Evolutionary conservation across 164 flowering plant genomes (phyloP).

Genomic region (Magnolia officinalis): DNA sequence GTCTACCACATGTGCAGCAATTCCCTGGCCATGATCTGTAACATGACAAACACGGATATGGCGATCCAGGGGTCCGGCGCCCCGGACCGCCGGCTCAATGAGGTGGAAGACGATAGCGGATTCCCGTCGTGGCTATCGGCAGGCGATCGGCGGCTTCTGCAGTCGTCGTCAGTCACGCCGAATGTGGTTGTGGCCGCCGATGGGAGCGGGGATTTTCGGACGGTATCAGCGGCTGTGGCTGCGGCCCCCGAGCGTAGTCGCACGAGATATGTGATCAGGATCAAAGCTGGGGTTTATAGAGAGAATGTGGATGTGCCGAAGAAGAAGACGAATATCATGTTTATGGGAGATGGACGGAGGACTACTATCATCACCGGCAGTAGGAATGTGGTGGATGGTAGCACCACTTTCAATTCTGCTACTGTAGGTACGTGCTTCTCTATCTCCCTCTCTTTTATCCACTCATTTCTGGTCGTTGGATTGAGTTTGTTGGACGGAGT

Average conservation of each 20-base stretch:
- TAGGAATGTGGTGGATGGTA: slow-evolving; percentile 70
- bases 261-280: slow-evolving; percentile 60
- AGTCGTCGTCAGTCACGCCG: slow-evolving; percentile 45
- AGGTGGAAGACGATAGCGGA: slow-evolving; percentile 16
- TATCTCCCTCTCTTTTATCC: background rate
- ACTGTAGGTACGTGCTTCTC: slow-evolving; percentile 65
- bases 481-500: background rate
- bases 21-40: slow-evolving; percentile 72
- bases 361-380: slow-evolving; percentile 81
- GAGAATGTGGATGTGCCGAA: slow-evolving; percentile 82
- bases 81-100: slow-evolving; percentile 18
- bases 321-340: slow-evolving; percentile 77
- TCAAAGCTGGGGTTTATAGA: slow-evolving; percentile 78
- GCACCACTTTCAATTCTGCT: slow-evolving; percentile 94
- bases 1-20: slow-evolving; percentile 70
- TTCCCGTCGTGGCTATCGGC: slow-evolving; percentile 81
- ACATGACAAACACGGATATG: slow-evolving; percentile 69
- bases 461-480: background rate
- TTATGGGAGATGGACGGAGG: slow-evolving; percentile 72
- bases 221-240: slow-evolving; percentile 76
- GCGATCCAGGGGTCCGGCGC: slow-evolving; percentile 18
- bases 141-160: slow-evolving; percentile 63
- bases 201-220: slow-evolving; percentile 69
- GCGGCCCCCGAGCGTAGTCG: slow-evolving; percentile 69
- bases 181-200: slow-evolving; percentile 82